phyloP scores from a whole-genome alignment of 768 basidiomycete species.

The Imleria badia region DNA sequence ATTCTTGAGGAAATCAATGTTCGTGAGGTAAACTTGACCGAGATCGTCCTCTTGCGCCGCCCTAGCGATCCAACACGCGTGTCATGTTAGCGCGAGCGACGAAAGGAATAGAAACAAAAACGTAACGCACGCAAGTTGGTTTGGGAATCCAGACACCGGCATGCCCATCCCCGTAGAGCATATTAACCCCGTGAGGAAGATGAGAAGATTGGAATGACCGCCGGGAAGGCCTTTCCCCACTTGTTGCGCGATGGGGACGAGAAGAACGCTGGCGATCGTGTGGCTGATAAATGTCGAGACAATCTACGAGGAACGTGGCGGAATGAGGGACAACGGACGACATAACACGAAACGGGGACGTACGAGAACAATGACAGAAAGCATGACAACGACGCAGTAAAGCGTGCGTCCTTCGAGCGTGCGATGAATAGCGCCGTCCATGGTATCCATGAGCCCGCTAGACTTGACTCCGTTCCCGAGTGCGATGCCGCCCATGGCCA shows the following conservation, averaged over 20 bases:
- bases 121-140: constrained; percentile 83
- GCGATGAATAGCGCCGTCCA: constrained; percentile 61
- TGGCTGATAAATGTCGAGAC: constrained; percentile 97
- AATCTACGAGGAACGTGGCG: constrained; percentile 42
- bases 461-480: constrained; percentile 91
- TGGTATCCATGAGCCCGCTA: constrained; percentile 80
- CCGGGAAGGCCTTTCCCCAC: constrained; percentile 77
- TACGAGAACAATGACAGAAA: constrained; percentile 70
- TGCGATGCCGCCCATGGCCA: constrained; percentile 98
- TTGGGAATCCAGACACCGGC: constrained; percentile 99
- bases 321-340: background rate
- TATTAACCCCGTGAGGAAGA: constrained; percentile 90
- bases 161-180: constrained; percentile 98
- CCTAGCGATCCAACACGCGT: constrained; percentile 35
- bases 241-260: constrained; percentile 95
- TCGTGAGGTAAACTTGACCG: constrained; percentile 81
- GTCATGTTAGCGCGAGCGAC: background rate
- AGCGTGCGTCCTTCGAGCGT: constrained; percentile 61
- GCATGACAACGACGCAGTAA: constrained; percentile 69
- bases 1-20: constrained; percentile 89
- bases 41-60: constrained; percentile 95
- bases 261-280: constrained; percentile 92
- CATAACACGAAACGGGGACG: constrained; percentile 20
- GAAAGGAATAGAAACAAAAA: background rate
- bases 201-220: constrained; percentile 75